Evolutionary conservation across 164 flowering plant genomes (phyloP).

Genomic region (Aristolochia contorta): DNA sequence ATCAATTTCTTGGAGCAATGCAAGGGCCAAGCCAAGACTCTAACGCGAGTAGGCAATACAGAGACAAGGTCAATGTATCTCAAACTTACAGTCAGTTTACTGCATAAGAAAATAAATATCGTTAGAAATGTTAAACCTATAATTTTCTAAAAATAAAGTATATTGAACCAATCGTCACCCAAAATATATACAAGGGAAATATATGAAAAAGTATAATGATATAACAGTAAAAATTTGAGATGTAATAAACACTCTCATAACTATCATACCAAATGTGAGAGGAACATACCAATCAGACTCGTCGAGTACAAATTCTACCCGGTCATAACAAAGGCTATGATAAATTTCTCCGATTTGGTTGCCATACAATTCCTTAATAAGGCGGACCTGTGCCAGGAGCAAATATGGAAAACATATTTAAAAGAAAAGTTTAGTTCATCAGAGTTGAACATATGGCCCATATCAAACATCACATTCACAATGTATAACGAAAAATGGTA

Average conservation of each 20-base stretch:
- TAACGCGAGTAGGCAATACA: conserved; percentile 54
- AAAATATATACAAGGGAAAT: background rate
- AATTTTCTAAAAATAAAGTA: background rate
- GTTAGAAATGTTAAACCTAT: background rate
- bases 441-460: too few species aligned
- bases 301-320: conserved; percentile 70
- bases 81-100: conserved; percentile 75
- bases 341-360: conserved; percentile 78
- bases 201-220: too few species aligned
- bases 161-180: too few species aligned
- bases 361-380: conserved; percentile 83
- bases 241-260: too few species aligned
- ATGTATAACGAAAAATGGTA: too few species aligned
- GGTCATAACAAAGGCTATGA: conserved; percentile 77
- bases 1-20: conserved; percentile 27
- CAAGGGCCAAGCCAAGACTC: conserved; percentile 74
- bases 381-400: conserved; percentile 44
- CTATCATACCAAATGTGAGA: background rate
- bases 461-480: too few species aligned
- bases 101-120: conserved; percentile 19
- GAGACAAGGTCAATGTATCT: conserved; percentile 66
- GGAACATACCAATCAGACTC: conserved; percentile 61
- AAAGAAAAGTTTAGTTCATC: too few species aligned
- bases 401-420: too few species aligned
- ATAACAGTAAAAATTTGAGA: too few species aligned